phyloP scores from a whole-genome alignment of 768 basidiomycete species.

The Lactarius tabidus region DNA sequence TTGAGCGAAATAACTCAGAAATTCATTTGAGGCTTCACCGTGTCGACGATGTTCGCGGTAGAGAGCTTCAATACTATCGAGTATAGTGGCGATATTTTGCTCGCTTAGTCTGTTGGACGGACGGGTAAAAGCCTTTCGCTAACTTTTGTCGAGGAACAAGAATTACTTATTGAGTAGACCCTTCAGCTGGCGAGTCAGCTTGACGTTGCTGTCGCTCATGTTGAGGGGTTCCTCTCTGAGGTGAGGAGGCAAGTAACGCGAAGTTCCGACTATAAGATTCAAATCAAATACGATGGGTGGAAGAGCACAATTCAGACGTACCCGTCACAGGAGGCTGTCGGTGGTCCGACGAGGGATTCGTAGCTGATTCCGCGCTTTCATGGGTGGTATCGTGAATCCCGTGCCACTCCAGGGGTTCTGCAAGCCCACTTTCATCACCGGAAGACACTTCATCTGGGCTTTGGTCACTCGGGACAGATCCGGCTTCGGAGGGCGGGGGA shows the following conservation, averaged over 20 bases:
- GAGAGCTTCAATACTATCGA: conserved; percentile 68
- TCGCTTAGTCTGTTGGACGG: conserved; percentile 70
- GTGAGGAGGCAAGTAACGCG: conserved; percentile 79
- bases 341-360: conserved; percentile 6
- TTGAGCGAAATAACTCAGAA: conserved; percentile 1
- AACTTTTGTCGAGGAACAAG: not conserved
- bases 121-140: not conserved
- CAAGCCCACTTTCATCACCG: conserved; percentile 25
- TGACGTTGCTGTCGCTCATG: conserved; percentile 40
- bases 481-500: conserved; percentile 24
- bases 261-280: conserved; percentile 29
- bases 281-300: not conserved
- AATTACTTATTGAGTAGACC: conserved; percentile 81
- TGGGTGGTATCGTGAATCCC: conserved; percentile 34
- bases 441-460: conserved; percentile 28
- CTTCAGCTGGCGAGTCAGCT: conserved; percentile 73
- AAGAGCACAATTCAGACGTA: not conserved
- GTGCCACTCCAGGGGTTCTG: conserved; percentile 38
- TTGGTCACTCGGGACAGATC: conserved; percentile 30
- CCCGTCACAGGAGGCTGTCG: conserved; percentile 11
- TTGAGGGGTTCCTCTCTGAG: conserved; percentile 48
- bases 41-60: conserved; percentile 76
- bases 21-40: conserved; percentile 42
- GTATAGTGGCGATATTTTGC: conserved; percentile 74
- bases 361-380: conserved; percentile 21